A percentile compares a stretch with the other conserved stretches of the same genome.
Evolutionary conservation across 1,284 basidiomycete genomes (phyloP).

Genomic region (Cutaneotrichosporon daszewskae): DNA sequence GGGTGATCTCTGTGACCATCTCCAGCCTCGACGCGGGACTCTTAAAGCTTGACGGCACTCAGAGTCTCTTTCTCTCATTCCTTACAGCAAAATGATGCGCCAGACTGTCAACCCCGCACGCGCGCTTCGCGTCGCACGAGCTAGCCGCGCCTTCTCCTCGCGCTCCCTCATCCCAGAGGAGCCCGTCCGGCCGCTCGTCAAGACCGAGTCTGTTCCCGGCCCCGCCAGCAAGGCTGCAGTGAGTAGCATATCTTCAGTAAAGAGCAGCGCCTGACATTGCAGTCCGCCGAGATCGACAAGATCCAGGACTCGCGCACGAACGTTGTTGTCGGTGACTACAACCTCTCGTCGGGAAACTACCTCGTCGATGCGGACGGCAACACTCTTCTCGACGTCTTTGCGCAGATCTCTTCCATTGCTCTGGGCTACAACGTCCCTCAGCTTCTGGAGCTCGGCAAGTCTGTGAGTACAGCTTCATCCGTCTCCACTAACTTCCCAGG

Average conservation of each 20-base stretch:
- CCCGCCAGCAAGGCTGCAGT: conserved; percentile 21
- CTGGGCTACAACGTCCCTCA: conserved; percentile 52
- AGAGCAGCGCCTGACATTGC: neutral
- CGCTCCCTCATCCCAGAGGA: conserved; percentile 23
- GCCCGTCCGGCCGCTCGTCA: conserved; percentile 19
- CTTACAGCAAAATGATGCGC: conserved; percentile 5
- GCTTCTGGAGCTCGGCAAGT: conserved; percentile 46
- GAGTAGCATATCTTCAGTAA: neutral
- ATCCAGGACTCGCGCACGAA: conserved; percentile 24
- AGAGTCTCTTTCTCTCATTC: neutral
- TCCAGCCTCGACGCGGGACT: neutral
- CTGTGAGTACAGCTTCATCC: conserved; percentile 23
- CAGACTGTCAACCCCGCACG: conserved; percentile 4
- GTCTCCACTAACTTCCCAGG: conserved; percentile 1
- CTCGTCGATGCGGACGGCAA: conserved; percentile 55
- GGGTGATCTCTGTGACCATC: too few species aligned
- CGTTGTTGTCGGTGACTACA: conserved; percentile 21
- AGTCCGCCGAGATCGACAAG: conserved; percentile 23
- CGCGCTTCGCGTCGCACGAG: conserved; percentile 5
- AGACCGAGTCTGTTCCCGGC: conserved; percentile 23
- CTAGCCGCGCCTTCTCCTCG: conserved; percentile 23
- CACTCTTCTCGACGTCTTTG: conserved; percentile 53
- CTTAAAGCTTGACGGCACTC: neutral
- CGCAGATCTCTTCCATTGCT: conserved; percentile 51
- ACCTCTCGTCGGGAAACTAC: conserved; percentile 46